Percentiles rank a stretch among this genome's conserved stretches.
phyloP scores from a whole-genome alignment of 495 filamentous ascomycete genomes.

The Glonium stellatum region DNA sequence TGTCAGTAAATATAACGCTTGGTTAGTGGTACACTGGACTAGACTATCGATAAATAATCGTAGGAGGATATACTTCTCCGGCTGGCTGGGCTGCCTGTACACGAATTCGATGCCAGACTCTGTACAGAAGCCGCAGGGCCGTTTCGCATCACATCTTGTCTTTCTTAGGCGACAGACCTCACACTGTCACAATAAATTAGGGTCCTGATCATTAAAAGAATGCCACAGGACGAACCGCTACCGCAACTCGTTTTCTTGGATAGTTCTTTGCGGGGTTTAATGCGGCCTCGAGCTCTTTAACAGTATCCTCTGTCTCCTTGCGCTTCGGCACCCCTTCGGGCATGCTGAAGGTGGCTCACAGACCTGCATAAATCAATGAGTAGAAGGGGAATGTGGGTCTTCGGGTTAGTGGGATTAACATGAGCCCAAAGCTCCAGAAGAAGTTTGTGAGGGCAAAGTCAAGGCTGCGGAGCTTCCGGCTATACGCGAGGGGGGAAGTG shows the following conservation, averaged over 20 bases:
- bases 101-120: neutral
- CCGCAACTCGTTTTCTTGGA: neutral
- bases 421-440: neutral
- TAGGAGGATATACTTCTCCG: neutral
- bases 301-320: neutral
- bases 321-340: neutral
- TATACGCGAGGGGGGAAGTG: neutral
- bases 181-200: neutral
- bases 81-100: neutral
- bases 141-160: neutral
- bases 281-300: neutral
- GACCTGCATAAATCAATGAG: neutral
- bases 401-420: neutral
- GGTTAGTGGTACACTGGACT: too few relatives aligned
- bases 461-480: neutral
- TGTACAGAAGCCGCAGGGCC: neutral
- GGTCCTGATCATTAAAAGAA: neutral
- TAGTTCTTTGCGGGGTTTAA: neutral
- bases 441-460: neutral
- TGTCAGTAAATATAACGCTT: neutral
- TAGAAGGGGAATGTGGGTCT: neutral
- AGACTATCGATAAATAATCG: neutral
- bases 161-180: neutral
- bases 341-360: neutral
- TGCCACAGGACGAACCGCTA: neutral